Conservation (phyloP, 2,329 filamentous ascomycete genomes). For the Cercospora brassicicola region DNA sequence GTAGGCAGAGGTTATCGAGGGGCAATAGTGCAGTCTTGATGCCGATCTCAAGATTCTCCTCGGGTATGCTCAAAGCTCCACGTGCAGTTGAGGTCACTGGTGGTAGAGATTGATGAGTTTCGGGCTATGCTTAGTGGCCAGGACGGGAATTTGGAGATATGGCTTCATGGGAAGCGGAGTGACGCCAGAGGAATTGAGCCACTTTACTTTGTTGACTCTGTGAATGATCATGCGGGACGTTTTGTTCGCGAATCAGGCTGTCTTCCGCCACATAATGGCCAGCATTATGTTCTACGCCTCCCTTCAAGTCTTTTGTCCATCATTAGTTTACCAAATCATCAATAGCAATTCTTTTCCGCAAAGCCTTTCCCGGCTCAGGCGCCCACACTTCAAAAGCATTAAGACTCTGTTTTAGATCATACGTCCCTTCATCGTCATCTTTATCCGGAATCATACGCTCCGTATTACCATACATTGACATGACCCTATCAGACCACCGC, state of each 20-base stretch:
- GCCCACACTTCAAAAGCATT: conserved; percentile 36
- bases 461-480: conserved; percentile 37
- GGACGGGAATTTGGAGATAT: not conserved
- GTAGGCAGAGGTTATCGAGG: not conserved
- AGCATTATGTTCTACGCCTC: not conserved
- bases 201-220: too few species aligned
- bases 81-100: not conserved
- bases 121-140: not conserved
- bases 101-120: not conserved
- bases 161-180: not conserved
- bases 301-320: not conserved
- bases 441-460: conserved; percentile 34
- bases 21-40: not conserved
- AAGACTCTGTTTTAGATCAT: conserved; percentile 32
- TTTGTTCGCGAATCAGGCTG: not conserved
- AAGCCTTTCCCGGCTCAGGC: conserved; percentile 30
- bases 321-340: conserved; percentile 29
- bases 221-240: too few species aligned
- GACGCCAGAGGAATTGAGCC: too few species aligned
- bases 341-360: conserved; percentile 34
- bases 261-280: not conserved
- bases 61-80: not conserved
- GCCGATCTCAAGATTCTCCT: not conserved
- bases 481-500: conserved; percentile 37
- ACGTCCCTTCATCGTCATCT: conserved; percentile 21